Base-by-base conservation (phyloP, 108 stramenopile species). In the Seminavis robusta region DNA sequence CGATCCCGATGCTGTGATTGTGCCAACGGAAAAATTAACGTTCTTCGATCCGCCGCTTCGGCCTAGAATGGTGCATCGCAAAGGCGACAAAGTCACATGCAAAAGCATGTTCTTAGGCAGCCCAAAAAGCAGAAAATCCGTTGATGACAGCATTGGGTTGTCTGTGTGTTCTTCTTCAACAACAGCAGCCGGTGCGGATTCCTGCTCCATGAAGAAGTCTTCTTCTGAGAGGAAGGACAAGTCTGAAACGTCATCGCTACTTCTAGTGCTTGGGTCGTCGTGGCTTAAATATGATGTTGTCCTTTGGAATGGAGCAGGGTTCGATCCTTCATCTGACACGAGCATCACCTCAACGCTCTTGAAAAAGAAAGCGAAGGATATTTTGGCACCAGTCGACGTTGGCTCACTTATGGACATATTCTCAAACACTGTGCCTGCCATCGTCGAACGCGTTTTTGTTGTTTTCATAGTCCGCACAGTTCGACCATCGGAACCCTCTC, bases 101-200 rank as follows among this genome's bases (percentile, higher is more conserved):
- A 68, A 31, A 11, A 76, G 19, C 16, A 48, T 29, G 24, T 66
- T 69, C 25, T 70, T 65, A 13, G 75, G 75, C 2, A 37, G 54
- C 2, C 66, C 56, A 33, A 71, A 77, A n/a, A 56, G 52, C 15
- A 77, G 70, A 29, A 72, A 77, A 47, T 77, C 76, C 0, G 76
- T 71, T 2, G 76, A 77, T 19, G 59, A 49, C 51, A 68, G 31
- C 16, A 44, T 41, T 2, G 58, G 49, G 4, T 51, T 53, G 17
- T 50, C 52, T 47, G 59, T 61, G 30, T 59, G 59, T 15, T 57
- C 65, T 33, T 19, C 32, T 43, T 68, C 61, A 10, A 26, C 34
- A 33, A 55, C 56, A 2, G 42, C 26, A 0, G 0, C 56, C 0
- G 48, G 36, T 48, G 37, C 33, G 0, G 42, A 50, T 28, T 48